Percentiles rank a stretch among this genome's conserved stretches.
These are phyloP conservation scores for Eucalyptus lansdowneana DNA, from an alignment of 345 rosid species.

Conservation along the genomic window DNA sequence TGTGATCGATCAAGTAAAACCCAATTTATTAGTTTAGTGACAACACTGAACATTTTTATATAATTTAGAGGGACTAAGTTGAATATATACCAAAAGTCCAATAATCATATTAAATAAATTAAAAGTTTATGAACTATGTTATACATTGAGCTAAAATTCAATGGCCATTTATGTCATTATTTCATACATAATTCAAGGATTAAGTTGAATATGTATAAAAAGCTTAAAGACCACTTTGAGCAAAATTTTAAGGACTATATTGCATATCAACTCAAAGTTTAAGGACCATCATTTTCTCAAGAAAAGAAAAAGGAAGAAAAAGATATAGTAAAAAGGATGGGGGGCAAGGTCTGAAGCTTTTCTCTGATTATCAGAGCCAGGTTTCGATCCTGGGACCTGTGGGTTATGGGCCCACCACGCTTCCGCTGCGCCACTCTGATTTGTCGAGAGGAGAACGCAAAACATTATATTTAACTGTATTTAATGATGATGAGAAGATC, in stretches of 20 bases:
- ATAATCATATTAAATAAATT: too few species aligned
- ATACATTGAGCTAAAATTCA: too few species aligned
- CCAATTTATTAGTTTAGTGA: too few species aligned
- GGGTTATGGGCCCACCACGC: slow-evolving; percentile 86
- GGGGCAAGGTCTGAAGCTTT: not conserved
- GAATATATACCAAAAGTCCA: rapidly evolving
- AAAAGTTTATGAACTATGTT: rapidly evolving
- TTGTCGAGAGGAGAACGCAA: rapidly evolving
- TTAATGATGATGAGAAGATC: rapidly evolving
- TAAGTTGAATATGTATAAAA: too few species aligned
- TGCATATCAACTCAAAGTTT: too few species aligned
- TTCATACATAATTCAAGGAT: too few species aligned
- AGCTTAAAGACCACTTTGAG: too few species aligned
- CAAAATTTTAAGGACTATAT: not conserved
- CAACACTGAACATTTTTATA: not conserved
- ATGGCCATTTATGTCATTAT: too few species aligned
- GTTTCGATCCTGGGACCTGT: slow-evolving; percentile 80
- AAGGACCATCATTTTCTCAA: not conserved
- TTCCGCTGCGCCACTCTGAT: slow-evolving; percentile 90
- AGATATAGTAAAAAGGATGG: not conserved
- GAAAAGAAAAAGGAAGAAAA: not conserved
- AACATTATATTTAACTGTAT: rapidly evolving
- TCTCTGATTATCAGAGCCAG: slow-evolving; percentile 34
- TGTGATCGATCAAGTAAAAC: too few species aligned
- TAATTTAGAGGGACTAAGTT: too few species aligned